Percentiles rank a stretch among this genome's conserved stretches.
phyloP scores from a whole-genome alignment of 257 asterid genomes.

The Orobanche coerulescens region DNA sequence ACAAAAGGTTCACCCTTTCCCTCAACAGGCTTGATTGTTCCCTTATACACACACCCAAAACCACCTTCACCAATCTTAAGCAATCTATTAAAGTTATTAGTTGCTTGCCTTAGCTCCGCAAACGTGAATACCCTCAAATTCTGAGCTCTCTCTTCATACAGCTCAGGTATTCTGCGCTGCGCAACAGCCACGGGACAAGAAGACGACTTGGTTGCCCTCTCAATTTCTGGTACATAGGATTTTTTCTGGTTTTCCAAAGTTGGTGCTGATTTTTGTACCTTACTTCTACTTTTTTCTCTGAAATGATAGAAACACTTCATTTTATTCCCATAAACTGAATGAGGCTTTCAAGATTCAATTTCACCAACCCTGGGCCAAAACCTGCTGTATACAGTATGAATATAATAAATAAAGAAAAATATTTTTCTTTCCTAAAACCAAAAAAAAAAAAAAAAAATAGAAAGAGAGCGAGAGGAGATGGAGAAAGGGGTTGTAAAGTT shows the following conservation, averaged over 20 bases:
- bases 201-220: constrained; percentile 48
- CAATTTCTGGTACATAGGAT: constrained; percentile 34
- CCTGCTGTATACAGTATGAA: constrained; percentile 13
- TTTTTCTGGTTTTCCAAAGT: constrained; percentile 32
- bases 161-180: constrained; percentile 46
- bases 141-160: constrained; percentile 58
- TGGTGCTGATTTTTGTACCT: constrained; percentile 70
- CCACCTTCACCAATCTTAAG: constrained; percentile 92
- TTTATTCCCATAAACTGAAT: neutral
- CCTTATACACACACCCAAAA: constrained; percentile 74
- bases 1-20: constrained; percentile 45
- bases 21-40: constrained; percentile 46
- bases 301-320: constrained; percentile 71
- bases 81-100: constrained; percentile 50
- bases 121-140: constrained; percentile 59
- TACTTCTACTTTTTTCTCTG: constrained; percentile 37
- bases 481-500: no score
- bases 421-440: neutral
- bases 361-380: neutral
- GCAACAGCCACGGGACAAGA: constrained; percentile 41
- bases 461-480: no score
- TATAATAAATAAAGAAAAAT: neutral
- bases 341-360: constrained; percentile 27
- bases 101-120: constrained; percentile 57
- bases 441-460: no score